A percentile compares a stretch with the other conserved stretches of the same genome.
phyloP scores from a whole-genome alignment of 495 filamentous ascomycete species.

The Penicillium atrosanguineum region DNA sequence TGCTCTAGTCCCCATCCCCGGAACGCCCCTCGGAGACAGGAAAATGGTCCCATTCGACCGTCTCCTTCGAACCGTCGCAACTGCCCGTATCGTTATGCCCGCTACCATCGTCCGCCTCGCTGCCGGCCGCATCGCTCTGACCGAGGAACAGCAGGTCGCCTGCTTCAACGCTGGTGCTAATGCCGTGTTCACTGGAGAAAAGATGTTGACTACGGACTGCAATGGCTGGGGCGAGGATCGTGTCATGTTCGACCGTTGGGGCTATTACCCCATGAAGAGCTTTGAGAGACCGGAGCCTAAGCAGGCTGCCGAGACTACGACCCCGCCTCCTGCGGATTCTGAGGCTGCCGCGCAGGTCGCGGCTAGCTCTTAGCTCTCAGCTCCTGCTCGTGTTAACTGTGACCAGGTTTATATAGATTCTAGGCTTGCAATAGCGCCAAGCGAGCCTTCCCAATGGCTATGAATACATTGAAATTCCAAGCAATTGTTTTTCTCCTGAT shows the following conservation, averaged over 20 bases:
- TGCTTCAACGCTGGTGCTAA: constrained; percentile 87
- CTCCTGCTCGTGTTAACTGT: neutral
- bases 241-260: constrained; percentile 75
- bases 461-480: neutral
- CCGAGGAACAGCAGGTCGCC: constrained; percentile 77
- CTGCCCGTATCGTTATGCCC: constrained; percentile 75
- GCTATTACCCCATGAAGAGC: constrained; percentile 67
- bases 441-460: neutral
- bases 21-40: constrained; percentile 73
- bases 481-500: neutral
- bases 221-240: constrained; percentile 86
- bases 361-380: constrained; percentile 24
- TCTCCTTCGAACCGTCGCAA: constrained; percentile 72
- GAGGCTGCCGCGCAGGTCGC: constrained; percentile 30
- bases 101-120: constrained; percentile 78
- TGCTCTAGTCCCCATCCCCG: constrained; percentile 79
- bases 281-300: constrained; percentile 32
- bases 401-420: neutral
- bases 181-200: constrained; percentile 86
- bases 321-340: constrained; percentile 8
- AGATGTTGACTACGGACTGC: constrained; percentile 87
- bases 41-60: constrained; percentile 68
- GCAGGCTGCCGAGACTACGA: constrained; percentile 6
- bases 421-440: neutral
- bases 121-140: constrained; percentile 72